A percentile compares a stretch with the other conserved stretches of the same genome.
These are phyloP conservation scores for Hypoxylon perforatum DNA, from an alignment of 495 filamentous ascomycete species.

Conservation along the genomic window DNA sequence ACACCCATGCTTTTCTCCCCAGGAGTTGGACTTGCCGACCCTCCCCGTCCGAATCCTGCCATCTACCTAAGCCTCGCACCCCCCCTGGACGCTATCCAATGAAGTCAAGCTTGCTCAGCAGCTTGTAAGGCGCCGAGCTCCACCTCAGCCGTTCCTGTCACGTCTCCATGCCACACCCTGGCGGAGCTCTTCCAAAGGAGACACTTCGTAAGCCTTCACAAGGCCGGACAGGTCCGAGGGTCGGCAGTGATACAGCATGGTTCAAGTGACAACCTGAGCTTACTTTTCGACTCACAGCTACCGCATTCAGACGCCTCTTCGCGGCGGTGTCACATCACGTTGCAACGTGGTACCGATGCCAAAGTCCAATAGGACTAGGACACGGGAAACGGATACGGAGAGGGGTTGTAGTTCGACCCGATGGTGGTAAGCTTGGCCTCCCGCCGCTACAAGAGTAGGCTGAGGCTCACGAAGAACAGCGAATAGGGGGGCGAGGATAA, in stretches of 20 bases:
- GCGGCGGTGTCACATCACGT: constrained; percentile 39
- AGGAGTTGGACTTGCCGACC: constrained; percentile 30
- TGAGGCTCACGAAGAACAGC: constrained; percentile 19
- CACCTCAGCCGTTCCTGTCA: constrained; percentile 38
- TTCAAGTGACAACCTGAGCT: constrained; percentile 33
- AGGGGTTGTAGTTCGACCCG: constrained; percentile 26
- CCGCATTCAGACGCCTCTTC: constrained; percentile 34
- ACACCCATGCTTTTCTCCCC: constrained; percentile 7
- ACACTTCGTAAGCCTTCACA: constrained; percentile 2
- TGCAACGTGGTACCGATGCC: constrained; percentile 39
- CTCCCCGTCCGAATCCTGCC: constrained; percentile 23
- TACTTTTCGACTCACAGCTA: constrained; percentile 36
- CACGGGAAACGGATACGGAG: constrained; percentile 21
- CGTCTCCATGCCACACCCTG: constrained; percentile 26
- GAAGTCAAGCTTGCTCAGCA: constrained; percentile 40
- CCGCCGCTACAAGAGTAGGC: constrained; percentile 8
- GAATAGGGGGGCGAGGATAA: constrained; percentile 14
- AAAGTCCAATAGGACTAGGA: constrained; percentile 32
- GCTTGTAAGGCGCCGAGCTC: constrained; percentile 44
- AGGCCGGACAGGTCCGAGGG: constrained; percentile 34
- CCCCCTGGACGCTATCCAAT: constrained; percentile 32
- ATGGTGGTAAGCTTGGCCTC: constrained; percentile 15
- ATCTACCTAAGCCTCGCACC: constrained; percentile 29
- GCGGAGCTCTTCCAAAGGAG: constrained; percentile 22
- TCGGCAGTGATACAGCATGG: constrained; percentile 35